These are phyloP conservation scores for Ballota nigra DNA, from an alignment of 257 asterid species.

Conservation along the genomic window DNA sequence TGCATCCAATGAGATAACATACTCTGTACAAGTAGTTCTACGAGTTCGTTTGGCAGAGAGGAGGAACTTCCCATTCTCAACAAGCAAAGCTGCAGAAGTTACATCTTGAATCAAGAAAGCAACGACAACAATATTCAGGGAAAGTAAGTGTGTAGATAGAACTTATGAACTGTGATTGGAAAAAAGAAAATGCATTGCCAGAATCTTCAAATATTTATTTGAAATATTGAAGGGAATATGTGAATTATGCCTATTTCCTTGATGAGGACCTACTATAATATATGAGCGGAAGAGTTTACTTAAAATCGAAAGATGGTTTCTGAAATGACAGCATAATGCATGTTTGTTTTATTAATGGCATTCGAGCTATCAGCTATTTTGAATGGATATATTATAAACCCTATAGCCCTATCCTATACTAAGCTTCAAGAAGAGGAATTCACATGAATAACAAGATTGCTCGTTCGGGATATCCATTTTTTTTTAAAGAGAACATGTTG, in stretches of 20 bases:
- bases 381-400: neutral
- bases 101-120: slow-evolving; percentile 12
- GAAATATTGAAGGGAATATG: neutral
- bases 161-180: neutral
- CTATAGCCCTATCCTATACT: too few relatives aligned
- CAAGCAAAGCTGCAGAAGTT: slow-evolving; percentile 64
- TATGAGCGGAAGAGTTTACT: neutral
- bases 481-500: neutral
- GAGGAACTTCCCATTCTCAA: slow-evolving; percentile 94
- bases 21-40: slow-evolving; percentile 93
- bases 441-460: neutral
- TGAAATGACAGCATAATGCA: neutral
- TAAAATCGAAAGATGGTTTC: neutral
- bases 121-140: slow-evolving; percentile 2
- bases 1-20: slow-evolving; percentile 90
- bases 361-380: neutral
- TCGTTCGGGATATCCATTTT: neutral
- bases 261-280: neutral
- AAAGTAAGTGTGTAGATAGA: neutral
- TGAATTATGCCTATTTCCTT: slow-evolving; percentile 2
- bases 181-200: neutral
- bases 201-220: neutral
- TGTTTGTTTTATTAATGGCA: neutral
- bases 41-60: slow-evolving; percentile 96
- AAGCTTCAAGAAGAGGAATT: slow-evolving; percentile 4